Conservation (phyloP, 805 yeast species). For the Starmerella floricola region DNA sequence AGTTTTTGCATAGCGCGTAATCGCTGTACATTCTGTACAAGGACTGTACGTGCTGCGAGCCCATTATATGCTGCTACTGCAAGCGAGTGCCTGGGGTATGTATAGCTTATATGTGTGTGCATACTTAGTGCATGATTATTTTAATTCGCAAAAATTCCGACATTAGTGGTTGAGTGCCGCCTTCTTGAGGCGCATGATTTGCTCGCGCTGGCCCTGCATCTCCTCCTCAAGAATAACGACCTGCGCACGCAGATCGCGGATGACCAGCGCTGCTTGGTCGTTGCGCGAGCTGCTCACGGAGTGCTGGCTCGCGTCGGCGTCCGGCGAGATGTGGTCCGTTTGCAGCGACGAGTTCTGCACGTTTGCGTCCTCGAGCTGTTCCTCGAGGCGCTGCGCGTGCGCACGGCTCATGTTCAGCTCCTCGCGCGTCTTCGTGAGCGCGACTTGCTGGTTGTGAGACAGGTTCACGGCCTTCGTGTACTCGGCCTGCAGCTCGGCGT, state of each 20-base stretch:
- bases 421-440: slow-evolving; percentile 58
- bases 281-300: slow-evolving; percentile 20
- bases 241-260: slow-evolving; percentile 76
- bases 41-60: too few species aligned
- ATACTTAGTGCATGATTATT: not conserved
- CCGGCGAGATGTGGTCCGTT: slow-evolving; percentile 20
- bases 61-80: too few species aligned
- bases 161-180: slow-evolving; percentile 20
- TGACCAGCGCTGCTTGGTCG: slow-evolving; percentile 58
- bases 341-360: slow-evolving; percentile 27
- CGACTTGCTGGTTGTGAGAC: slow-evolving; percentile 61
- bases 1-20: too few species aligned
- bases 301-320: slow-evolving; percentile 22
- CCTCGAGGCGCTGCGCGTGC: slow-evolving; percentile 41
- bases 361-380: slow-evolving; percentile 59
- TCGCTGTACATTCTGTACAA: too few species aligned
- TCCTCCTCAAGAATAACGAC: slow-evolving; percentile 70
- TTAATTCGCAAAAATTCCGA: too few species aligned
- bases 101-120: too few species aligned
- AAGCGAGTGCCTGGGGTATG: too few species aligned
- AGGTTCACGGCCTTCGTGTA: slow-evolving; percentile 62
- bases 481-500: slow-evolving; percentile 43
- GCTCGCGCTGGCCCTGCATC: slow-evolving; percentile 49
- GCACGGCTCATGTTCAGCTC: slow-evolving; percentile 55
- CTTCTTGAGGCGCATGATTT: slow-evolving; percentile 26